phyloP scores from a whole-genome alignment of 2,329 filamentous ascomycete genomes.

The Didymosphaeria variabile region DNA sequence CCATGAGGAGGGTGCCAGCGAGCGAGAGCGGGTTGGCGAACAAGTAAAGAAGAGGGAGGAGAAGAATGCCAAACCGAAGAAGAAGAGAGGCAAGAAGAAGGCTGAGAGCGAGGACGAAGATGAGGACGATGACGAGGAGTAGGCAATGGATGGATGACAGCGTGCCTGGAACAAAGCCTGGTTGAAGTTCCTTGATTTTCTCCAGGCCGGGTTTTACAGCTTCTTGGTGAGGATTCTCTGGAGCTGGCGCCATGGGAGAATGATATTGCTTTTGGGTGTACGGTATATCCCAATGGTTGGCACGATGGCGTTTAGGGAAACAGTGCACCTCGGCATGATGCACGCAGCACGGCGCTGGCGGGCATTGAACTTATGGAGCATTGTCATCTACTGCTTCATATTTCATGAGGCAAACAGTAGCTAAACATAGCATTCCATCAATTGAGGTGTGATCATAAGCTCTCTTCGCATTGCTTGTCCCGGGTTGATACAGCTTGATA shows the following conservation, averaged over 20 bases:
- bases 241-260: not conserved
- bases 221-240: not conserved
- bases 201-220: not conserved
- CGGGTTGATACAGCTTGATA: not conserved
- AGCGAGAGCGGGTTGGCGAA: conserved; percentile 78
- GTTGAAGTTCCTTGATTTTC: not conserved
- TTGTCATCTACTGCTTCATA: not conserved
- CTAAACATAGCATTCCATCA: not conserved
- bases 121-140: conserved; percentile 26
- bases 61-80: conserved; percentile 51
- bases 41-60: conserved; percentile 73
- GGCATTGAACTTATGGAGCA: not conserved
- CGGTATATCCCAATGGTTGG: not conserved
- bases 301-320: not conserved
- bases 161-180: not conserved
- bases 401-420: not conserved
- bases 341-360: conserved; percentile 18
- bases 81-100: conserved; percentile 50
- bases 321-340: conserved; percentile 11
- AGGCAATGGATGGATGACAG: not conserved
- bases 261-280: not conserved
- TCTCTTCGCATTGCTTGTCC: not conserved
- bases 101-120: conserved; percentile 30
- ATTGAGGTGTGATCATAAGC: not conserved
- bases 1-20: conserved; percentile 71